A percentile compares a stretch with the other conserved stretches of the same genome.
phyloP scores from a whole-genome alignment of 1,284 basidiomycete genomes.

The Apiotrichum laibachii region DNA sequence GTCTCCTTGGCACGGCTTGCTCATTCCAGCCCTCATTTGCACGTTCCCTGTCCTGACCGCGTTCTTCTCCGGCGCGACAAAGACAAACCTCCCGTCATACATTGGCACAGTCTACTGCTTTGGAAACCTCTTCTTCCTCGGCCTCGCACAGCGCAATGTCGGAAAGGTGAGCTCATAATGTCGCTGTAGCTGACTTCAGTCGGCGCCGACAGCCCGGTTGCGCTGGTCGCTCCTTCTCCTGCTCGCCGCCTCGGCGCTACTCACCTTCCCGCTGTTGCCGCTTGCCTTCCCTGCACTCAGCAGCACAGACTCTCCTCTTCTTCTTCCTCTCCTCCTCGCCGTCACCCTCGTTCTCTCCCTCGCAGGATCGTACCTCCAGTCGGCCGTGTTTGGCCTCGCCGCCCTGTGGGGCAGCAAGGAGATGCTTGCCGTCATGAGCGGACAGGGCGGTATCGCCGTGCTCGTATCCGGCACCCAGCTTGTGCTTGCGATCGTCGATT shows the following conservation, averaged over 20 bases:
- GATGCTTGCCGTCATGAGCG: slow-evolving; percentile 50
- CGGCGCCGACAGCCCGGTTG: slow-evolving; percentile 36
- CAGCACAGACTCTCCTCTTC: slow-evolving; percentile 23
- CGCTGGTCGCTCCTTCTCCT: slow-evolving; percentile 39
- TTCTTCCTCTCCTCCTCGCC: slow-evolving; percentile 35
- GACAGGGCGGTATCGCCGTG: slow-evolving; percentile 50
- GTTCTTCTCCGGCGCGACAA: slow-evolving; percentile 33
- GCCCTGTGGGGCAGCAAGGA: slow-evolving; percentile 40
- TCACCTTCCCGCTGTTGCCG: slow-evolving; percentile 44
- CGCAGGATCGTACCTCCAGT: slow-evolving; percentile 47
- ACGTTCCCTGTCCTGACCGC: slow-evolving; percentile 43
- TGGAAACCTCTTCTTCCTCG: slow-evolving; percentile 48
- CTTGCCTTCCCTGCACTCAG: slow-evolving; percentile 35
- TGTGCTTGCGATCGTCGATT: slow-evolving; percentile 36
- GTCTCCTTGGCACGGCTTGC: background rate
- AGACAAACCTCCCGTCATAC: slow-evolving; percentile 41
- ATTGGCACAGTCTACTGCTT: slow-evolving; percentile 47
- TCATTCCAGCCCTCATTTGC: slow-evolving; percentile 44
- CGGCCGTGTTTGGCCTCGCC: slow-evolving; percentile 44
- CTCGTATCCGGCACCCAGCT: slow-evolving; percentile 45
- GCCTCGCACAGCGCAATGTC: slow-evolving; percentile 44
- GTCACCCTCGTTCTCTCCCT: slow-evolving; percentile 39
- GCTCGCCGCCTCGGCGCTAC: slow-evolving; percentile 27
- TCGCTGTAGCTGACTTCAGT: slow-evolving; percentile 23
- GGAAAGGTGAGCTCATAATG: slow-evolving; percentile 32